Conservation (phyloP, 352 stramenopile species). For the Phytophthora fragariae region DNA sequence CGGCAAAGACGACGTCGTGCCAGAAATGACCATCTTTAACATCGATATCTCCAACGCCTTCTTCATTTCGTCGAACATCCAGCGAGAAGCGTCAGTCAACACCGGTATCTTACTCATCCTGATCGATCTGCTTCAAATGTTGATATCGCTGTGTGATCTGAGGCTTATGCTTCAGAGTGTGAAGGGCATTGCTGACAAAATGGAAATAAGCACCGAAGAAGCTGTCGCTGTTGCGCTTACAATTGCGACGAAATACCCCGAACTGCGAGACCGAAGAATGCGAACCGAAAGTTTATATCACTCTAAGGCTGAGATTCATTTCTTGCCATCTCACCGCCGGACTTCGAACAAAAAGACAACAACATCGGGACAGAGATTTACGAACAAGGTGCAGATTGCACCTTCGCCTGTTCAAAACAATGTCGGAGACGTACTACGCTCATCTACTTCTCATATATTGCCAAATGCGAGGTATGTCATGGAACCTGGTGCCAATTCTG, state of each 20-base stretch:
- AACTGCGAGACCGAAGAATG: constrained; percentile 6
- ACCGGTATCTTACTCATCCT: constrained; percentile 39
- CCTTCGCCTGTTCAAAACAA: neutral
- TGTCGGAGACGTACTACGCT: neutral
- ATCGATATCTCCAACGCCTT: constrained; percentile 58
- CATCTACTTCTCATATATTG: neutral
- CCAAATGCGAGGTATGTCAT: neutral
- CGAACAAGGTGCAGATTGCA: neutral
- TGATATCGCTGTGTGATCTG: constrained; percentile 38
- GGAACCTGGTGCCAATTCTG: neutral
- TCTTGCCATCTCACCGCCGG: constrained; percentile 4
- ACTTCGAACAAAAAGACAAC: neutral
- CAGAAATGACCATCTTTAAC: constrained; percentile 53
- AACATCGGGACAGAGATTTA: neutral
- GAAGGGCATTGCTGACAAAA: constrained; percentile 12
- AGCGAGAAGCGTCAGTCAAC: constrained; percentile 32
- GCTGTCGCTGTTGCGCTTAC: constrained; percentile 8
- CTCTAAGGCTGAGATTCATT: constrained; percentile 17
- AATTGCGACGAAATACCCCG: constrained; percentile 16
- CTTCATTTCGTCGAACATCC: constrained; percentile 51
- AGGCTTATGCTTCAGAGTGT: constrained; percentile 23
- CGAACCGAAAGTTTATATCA: neutral
- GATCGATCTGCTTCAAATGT: constrained; percentile 41
- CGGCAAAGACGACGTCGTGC: constrained; percentile 39
- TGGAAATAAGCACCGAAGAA: constrained; percentile 12